Conservation (phyloP, 768 basidiomycete species). For the Solioccasus polychromus region DNA sequence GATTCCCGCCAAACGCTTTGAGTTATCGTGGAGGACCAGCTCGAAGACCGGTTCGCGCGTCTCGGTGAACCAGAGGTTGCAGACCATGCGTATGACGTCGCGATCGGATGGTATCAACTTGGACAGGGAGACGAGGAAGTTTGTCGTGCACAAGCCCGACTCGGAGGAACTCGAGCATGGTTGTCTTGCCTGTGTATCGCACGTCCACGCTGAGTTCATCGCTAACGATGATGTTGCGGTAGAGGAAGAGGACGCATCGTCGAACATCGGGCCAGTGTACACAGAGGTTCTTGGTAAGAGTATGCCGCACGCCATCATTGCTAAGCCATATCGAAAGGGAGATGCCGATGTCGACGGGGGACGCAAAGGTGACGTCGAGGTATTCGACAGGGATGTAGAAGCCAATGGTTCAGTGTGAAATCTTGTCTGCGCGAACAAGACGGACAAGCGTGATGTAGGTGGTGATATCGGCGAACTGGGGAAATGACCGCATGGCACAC, state of each 20-base stretch:
- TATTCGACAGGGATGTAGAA: too few relatives aligned
- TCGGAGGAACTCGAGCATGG: slow-evolving; percentile 26
- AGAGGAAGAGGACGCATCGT: slow-evolving; percentile 24
- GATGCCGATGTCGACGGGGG: slow-evolving; percentile 20
- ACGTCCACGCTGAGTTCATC: slow-evolving; percentile 2
- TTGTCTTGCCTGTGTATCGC: slow-evolving; percentile 23
- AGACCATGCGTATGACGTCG: slow-evolving; percentile 28
- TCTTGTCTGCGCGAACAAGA: too few relatives aligned
- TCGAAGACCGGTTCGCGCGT: slow-evolving; percentile 23
- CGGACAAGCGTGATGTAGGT: too few relatives aligned
- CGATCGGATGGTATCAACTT: slow-evolving; percentile 22
- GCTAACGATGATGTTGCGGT: slow-evolving; percentile 12
- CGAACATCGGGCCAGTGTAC: slow-evolving; percentile 26
- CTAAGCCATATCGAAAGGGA: slow-evolving; percentile 25
- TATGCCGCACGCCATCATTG: too few relatives aligned
- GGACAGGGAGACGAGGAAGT: slow-evolving; percentile 27
- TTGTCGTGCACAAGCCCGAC: slow-evolving; percentile 25
- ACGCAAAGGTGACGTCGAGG: slow-evolving; percentile 14
- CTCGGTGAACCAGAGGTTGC: slow-evolving; percentile 29
- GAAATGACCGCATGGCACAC: too few relatives aligned
- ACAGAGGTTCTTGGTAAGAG: slow-evolving; percentile 16
- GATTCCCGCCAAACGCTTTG: slow-evolving; percentile 36
- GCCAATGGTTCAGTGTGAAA: too few relatives aligned
- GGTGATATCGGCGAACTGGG: too few relatives aligned
- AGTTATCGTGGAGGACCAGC: slow-evolving; percentile 9